A percentile compares a stretch with the other conserved stretches of the same genome.
These are phyloP conservation scores for Gossypium trilobum DNA, from an alignment of 441 rosid species.

Conservation along the genomic window DNA sequence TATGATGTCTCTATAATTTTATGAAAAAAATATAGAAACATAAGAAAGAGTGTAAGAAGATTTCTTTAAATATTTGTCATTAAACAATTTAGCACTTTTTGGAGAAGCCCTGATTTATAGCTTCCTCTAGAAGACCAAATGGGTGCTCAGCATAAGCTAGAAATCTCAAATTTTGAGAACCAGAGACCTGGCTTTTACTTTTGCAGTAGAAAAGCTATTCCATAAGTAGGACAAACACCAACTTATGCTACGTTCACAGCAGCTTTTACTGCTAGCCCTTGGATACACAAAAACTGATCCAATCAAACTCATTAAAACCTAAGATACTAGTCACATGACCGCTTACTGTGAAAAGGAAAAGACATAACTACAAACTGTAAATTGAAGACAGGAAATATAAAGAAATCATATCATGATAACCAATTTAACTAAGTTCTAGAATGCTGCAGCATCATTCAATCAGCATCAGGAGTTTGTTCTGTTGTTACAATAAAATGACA, in stretches of 20 bases:
- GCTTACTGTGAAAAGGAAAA: background rate
- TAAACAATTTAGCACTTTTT: background rate
- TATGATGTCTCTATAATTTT: background rate
- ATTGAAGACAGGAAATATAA: background rate
- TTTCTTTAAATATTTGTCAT: background rate
- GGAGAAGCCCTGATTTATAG: background rate
- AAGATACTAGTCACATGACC: background rate
- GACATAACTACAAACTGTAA: background rate
- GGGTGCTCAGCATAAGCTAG: background rate
- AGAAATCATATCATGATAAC: background rate
- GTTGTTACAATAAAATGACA: background rate
- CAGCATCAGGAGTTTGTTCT: background rate
- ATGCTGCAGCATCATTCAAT: background rate
- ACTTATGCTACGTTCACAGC: background rate
- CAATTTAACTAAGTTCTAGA: background rate
- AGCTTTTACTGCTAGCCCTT: background rate
- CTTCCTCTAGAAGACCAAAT: background rate
- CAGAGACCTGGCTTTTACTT: background rate
- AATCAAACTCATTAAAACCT: background rate
- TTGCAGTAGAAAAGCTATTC: conserved; percentile 3
- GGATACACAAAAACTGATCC: background rate
- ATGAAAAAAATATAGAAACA: background rate
- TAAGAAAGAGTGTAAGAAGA: background rate
- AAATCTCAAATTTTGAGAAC: background rate
- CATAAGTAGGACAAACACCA: background rate